Evolutionary conservation across 805 yeast genomes (phyloP), one percentile per base, ranked within the genome.

Genomic region (Schwanniomyces vanrijiae): DNA sequence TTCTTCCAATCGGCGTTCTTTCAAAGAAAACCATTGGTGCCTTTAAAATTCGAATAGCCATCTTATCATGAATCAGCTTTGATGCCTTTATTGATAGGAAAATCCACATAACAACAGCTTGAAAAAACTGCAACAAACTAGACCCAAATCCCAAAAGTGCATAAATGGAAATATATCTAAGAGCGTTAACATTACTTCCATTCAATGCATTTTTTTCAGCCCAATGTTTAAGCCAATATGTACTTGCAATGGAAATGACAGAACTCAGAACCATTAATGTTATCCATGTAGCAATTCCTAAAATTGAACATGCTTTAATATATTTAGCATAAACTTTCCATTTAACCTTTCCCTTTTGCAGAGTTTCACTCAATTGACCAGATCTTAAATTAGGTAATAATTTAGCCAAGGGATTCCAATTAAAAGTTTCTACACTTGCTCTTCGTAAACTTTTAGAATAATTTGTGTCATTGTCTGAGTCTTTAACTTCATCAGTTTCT

Each of bases 401-500:
- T 26, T 72, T 66, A 21, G 60, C 55, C 29, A 67, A 51, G 0
- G 70, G 70, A 33, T 66, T 65, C 53, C 76, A 73, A 33, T 68
- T 73, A 58, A 84, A 79, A 3, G 89, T 76, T 3, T 86, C 88
- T 31, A 81, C 56, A 52, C 88, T 81, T 0, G 91, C 89, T 24
- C 41, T 38, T 2, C 41, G 13, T 9, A 38, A 38, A 20, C 25
- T 37, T 6, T 14, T 14, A 3, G 35, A 14, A 14, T 18, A 31
- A 37, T 7, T 20, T n/a, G 41, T 38, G n/a, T 38, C 29, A 38
- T 22, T 22, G 8, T 24, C 21, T n/a, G 41, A 16, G 8, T 14
- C 21, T 24, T 24, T 38, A 24, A 16, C 29, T 22, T 24, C 41
- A 5, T 24, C 24, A 24, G 41, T 38, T 19, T 38, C 31, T 24